Evolutionary conservation across 257 asterid genomes (phyloP).

Genomic region (Solanum infundibuliforme): DNA sequence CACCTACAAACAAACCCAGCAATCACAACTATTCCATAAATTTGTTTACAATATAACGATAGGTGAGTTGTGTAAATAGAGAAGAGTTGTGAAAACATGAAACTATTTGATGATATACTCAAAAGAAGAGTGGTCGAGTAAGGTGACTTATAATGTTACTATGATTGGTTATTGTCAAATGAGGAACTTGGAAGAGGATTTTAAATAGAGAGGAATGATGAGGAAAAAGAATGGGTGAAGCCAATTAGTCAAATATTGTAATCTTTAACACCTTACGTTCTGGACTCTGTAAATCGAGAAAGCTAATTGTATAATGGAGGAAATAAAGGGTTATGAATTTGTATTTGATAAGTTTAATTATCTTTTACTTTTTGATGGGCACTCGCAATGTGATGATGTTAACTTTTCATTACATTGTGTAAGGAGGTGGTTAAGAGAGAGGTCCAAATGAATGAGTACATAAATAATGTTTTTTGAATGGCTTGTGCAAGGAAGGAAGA

Average conservation of each 20-base stretch:
- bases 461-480: slow-evolving; percentile 40
- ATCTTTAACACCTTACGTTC: not conserved
- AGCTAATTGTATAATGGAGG: not conserved
- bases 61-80: not conserved
- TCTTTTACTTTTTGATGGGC: slow-evolving; percentile 46
- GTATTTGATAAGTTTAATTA: not conserved
- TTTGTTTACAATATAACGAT: not conserved
- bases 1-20: not conserved
- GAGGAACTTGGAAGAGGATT: not conserved
- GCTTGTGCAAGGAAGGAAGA: slow-evolving; percentile 43
- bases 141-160: not conserved
- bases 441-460: slow-evolving; percentile 28
- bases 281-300: not conserved
- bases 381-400: slow-evolving; percentile 32
- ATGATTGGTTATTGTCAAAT: not conserved
- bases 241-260: not conserved
- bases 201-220: not conserved
- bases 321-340: not conserved
- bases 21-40: not conserved
- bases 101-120: not conserved
- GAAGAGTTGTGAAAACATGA: not conserved
- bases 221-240: not conserved
- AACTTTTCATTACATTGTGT: slow-evolving; percentile 43
- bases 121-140: not conserved
- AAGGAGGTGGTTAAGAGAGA: slow-evolving; percentile 41